Percentiles rank a stretch among this genome's conserved stretches.
These are phyloP conservation scores for Uronychia binucleata DNA, from an alignment of 73 alveolate species.

Conservation along the genomic window DNA sequence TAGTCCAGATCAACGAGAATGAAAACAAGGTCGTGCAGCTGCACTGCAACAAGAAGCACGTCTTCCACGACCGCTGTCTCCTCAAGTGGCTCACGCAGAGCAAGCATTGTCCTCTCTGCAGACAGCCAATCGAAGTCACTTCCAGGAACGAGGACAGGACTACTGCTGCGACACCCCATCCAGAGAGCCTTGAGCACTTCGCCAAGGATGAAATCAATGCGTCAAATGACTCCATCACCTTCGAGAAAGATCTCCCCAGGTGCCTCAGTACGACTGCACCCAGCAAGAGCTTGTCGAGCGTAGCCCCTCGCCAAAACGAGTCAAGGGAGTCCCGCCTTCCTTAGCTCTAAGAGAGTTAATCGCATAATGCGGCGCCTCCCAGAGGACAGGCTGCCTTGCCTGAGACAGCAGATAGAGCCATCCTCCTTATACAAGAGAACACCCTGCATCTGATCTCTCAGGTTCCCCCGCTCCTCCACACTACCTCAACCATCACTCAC, in stretches of 20 bases:
- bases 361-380: neutral
- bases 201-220: neutral
- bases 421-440: neutral
- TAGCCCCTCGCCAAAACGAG: neutral
- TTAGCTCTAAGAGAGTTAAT: no score
- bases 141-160: neutral
- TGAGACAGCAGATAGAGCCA: neutral
- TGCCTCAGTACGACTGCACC: neutral
- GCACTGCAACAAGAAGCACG: neutral
- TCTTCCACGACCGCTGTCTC: neutral
- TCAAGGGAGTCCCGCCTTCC: no score
- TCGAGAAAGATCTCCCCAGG: neutral
- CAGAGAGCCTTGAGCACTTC: neutral
- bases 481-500: conserved; percentile 3
- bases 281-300: neutral
- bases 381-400: neutral
- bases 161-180: neutral
- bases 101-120: neutral
- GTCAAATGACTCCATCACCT: neutral
- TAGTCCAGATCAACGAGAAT: neutral
- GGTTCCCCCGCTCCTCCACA: neutral
- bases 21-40: neutral
- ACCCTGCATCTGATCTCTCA: neutral
- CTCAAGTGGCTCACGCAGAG: neutral
- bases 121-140: neutral